Evolutionary conservation across 768 basidiomycete genomes (phyloP), one percentile per base, ranked within the genome.

Genomic region (Xerocomellus chrysenteron): DNA sequence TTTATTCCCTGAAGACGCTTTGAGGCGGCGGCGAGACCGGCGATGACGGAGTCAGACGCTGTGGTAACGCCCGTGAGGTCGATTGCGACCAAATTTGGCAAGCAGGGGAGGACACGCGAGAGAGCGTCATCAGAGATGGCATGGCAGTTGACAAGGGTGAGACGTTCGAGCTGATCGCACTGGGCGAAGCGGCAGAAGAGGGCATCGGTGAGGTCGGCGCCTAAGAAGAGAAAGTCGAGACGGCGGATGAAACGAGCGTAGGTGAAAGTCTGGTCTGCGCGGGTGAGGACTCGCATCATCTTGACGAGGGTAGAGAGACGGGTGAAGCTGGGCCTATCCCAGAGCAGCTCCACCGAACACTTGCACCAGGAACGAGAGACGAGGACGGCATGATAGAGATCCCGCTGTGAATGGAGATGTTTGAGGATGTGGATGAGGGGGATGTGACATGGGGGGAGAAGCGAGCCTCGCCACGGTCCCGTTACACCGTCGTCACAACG

Each of bases 361-460:
- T 95, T 89, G 79, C 94, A 98, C 94, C 96, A 99, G 28, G 85
- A 81, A 55, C 92, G 86, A 19, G 87, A 94, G 28, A 98, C 94
- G 54, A 88, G 84, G 57, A 95, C 80, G 40, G 84, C 80, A 60
- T 79, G 77, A 60, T 88, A 83, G 46, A 98, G 80, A 71, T 96
- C 91, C 56, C 81, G 79, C 32, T 87, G 76, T 0, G 83, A 79
- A 62, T 88, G 83, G 13, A 99, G 79, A 64, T 94, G 84, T 61
- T 88, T 90, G 63, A 99, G 82, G 66, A 98, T 90, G 68, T 96
- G 88, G 17, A 97, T 90, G 67, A 98, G 85, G 95, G 5, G 98
- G 77, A 49, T 77, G 75, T 9, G 85, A 78, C 66, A 89, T 86
- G 49, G 82, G 83, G 16, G 86, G 21, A 14, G 70, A 65, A 21